Evolutionary conservation across 202 grass and related monocot species (phyloP), one percentile per base, ranked within the genome.

Genomic region (Miscanthus sacchariflorus): DNA sequence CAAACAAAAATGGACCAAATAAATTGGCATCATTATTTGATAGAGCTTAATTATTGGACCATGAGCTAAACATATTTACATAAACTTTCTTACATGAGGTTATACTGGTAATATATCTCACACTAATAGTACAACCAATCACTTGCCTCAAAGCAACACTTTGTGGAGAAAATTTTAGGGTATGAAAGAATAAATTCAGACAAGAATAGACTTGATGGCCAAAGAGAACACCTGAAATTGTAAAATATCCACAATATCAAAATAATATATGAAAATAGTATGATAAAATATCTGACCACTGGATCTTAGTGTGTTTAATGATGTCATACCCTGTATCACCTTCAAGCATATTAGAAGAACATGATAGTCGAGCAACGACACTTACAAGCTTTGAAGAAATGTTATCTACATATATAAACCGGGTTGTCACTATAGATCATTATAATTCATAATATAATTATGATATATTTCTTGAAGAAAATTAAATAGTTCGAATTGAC

Each of bases 321-420:
- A 8, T 9, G 61, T 33, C 87, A 15, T 99, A 99, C 96, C 96
- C 96, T 48, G 94, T 99, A 93, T 99, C 96, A 83, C 96, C 96
- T 95, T 99, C 94, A 72, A 96, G 96, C 91, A 99, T 92, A 76
- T 95, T 99, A 76, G 81, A 88, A 88, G 96, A 99, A 83, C 94
- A 99, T 88, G 72, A 86, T 54, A 99, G 76, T 30, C 70, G 84
- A 84, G 91, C 89, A 56, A 87, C 83, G 43, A 96, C 48, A 42
- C 86, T 86, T 83, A 93, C 49, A 30, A 36, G 79, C 70, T 78
- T 86, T 30, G 78, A 68, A 76, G 72, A 85, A 81, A 35, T 28
- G n/a, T 85, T 71, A 66, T 82, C 93, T 90, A 70, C n/a, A 86
- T 70, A 86, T 17, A 78, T 71, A 86, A 82, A 88, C 7, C 67